These are phyloP conservation scores for Rhodotorula sp. DNA, from an alignment of 1,284 basidiomycete genomes.

Conservation along the genomic window DNA sequence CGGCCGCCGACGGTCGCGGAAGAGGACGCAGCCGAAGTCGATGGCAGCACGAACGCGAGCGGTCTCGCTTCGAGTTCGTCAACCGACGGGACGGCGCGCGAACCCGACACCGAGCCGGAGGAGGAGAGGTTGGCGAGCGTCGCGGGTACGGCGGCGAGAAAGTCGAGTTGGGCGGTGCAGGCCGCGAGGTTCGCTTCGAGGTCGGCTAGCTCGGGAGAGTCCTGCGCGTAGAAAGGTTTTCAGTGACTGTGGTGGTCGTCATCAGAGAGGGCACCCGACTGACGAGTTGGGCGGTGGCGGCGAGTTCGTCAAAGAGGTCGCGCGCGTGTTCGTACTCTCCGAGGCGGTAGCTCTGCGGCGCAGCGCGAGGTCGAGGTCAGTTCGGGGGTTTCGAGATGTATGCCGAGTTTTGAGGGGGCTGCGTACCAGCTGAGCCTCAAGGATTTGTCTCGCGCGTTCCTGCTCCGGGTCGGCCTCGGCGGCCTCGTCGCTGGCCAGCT, in stretches of 20 bases:
- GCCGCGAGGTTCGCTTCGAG: conserved; percentile 38
- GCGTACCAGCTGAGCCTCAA: conserved; percentile 43
- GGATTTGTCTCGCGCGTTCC: conserved; percentile 28
- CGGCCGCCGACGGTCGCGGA: neutral
- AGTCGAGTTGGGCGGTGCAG: conserved; percentile 35
- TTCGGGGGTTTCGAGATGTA: neutral
- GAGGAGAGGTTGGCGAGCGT: neutral
- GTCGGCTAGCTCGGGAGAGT: conserved; percentile 43
- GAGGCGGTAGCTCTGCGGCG: conserved; percentile 40
- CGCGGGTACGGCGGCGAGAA: conserved; percentile 37
- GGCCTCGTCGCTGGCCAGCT: conserved; percentile 3
- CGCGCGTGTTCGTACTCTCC: conserved; percentile 35
- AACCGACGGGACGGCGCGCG: conserved; percentile 16
- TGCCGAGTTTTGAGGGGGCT: too few relatives aligned
- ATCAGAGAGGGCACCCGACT: neutral
- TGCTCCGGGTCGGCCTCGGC: conserved; percentile 12
- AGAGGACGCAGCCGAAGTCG: conserved; percentile 8
- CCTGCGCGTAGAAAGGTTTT: conserved; percentile 22
- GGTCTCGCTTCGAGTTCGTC: conserved; percentile 17
- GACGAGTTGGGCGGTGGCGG: conserved; percentile 38
- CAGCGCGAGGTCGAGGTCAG: neutral
- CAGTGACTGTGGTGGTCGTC: neutral
- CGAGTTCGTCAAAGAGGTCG: conserved; percentile 41
- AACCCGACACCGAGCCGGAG: conserved; percentile 10
- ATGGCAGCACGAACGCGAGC: conserved; percentile 3